Percentiles rank a stretch among this genome's conserved stretches.
These are phyloP conservation scores for Aspergillus affinis DNA, from an alignment of 495 filamentous ascomycete species.

Conservation along the genomic window DNA sequence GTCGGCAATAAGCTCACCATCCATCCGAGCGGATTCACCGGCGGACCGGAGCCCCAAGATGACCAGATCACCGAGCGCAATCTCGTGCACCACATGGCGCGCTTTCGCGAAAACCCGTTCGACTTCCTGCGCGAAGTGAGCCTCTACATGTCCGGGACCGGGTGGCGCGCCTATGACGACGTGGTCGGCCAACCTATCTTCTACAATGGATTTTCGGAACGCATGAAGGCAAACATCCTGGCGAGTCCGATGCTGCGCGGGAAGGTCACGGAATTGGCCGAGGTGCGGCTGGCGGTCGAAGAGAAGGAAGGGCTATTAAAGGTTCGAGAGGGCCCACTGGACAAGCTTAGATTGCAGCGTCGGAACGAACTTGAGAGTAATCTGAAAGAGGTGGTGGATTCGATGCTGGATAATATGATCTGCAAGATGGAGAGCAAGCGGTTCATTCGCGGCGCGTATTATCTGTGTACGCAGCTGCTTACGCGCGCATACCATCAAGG, in stretches of 20 bases:
- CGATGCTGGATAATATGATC: slow-evolving; percentile 91
- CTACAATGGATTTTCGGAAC: slow-evolving; percentile 87
- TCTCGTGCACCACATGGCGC: slow-evolving; percentile 77
- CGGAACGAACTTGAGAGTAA: slow-evolving; percentile 63
- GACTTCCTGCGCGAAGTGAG: slow-evolving; percentile 92
- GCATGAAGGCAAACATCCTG: slow-evolving; percentile 77
- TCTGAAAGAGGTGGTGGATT: slow-evolving; percentile 73
- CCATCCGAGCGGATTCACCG: slow-evolving; percentile 69
- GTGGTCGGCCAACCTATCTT: slow-evolving; percentile 90
- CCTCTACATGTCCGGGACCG: slow-evolving; percentile 82
- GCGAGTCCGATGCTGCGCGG: slow-evolving; percentile 69
- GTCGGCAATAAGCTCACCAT: slow-evolving; percentile 76
- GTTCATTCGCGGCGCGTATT: slow-evolving; percentile 92
- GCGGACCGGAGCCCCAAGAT: slow-evolving; percentile 40
- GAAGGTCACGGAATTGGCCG: slow-evolving; percentile 75
- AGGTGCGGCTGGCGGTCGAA: slow-evolving; percentile 69
- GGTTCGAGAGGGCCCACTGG: slow-evolving; percentile 39
- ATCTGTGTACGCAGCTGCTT: slow-evolving; percentile 80
- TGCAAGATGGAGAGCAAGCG: slow-evolving; percentile 97
- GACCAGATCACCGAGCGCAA: slow-evolving; percentile 60
- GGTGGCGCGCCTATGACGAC: slow-evolving; percentile 91
- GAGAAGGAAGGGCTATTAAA: slow-evolving; percentile 70
- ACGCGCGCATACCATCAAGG: slow-evolving; percentile 95
- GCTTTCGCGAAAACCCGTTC: slow-evolving; percentile 69
- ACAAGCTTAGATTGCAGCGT: slow-evolving; percentile 52